Conservation (phyloP, 306 rosid genomes). For the Begonia peltatifolia region DNA sequence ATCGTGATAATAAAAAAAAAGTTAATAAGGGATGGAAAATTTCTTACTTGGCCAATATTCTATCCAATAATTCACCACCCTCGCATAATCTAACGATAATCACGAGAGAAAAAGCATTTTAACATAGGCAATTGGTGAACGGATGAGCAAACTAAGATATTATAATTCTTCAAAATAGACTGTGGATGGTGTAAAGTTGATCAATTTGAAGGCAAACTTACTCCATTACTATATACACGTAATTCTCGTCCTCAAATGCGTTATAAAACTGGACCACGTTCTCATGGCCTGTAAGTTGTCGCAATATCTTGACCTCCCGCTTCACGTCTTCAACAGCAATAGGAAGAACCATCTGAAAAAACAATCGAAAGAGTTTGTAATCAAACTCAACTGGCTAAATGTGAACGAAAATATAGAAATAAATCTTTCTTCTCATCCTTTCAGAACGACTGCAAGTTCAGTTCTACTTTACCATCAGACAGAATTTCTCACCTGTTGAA, state of each 20-base stretch:
- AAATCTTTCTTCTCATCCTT: too few species aligned
- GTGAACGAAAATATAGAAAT: too few species aligned
- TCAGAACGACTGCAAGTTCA: too few species aligned
- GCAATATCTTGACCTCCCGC: conserved; percentile 88
- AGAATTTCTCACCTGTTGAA: too few species aligned
- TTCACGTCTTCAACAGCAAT: conserved; percentile 97
- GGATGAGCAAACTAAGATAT: too few species aligned
- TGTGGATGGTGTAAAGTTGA: conserved; percentile 1
- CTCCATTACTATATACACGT: conserved; percentile 98
- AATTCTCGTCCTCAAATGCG: conserved; percentile 85
- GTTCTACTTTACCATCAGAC: too few species aligned
- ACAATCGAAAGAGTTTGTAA: conserved; percentile 14
- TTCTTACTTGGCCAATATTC: conserved; percentile 91
- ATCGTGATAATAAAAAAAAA: too few species aligned
- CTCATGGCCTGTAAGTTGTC: conserved; percentile 87
- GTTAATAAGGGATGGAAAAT: conserved; percentile 8
- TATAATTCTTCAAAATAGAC: too few species aligned
- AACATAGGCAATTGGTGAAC: too few species aligned
- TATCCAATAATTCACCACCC: conserved; percentile 93
- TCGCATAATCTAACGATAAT: conserved; percentile 66
- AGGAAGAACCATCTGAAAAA: conserved; percentile 88
- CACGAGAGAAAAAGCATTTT: too few species aligned
- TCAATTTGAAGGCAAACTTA: conserved; percentile 26
- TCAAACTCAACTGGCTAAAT: neutral
- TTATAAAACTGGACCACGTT: conserved; percentile 78